Evolutionary conservation across 768 basidiomycete species (phyloP).

Genomic region (Phaeotremella skinneri): DNA sequence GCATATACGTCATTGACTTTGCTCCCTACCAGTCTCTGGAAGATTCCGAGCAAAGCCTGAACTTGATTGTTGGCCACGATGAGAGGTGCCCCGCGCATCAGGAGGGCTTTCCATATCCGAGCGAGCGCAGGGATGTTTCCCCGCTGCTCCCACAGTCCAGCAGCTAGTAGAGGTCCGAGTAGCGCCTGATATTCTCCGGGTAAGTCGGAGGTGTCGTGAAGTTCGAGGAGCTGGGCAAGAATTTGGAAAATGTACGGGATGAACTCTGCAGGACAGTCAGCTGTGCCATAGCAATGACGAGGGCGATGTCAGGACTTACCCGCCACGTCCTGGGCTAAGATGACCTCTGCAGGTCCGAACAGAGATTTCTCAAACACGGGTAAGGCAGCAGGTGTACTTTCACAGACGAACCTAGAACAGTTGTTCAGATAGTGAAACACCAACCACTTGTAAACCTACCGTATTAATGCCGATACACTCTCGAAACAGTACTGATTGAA

Average conservation of each 20-base stretch:
- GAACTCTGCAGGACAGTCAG: slow-evolving; percentile 63
- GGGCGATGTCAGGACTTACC: slow-evolving; percentile 58
- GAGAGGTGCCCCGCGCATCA: slow-evolving; percentile 65
- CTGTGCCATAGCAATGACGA: neutral
- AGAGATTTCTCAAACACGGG: slow-evolving; percentile 73
- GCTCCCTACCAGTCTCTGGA: slow-evolving; percentile 82
- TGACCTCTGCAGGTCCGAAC: slow-evolving; percentile 81
- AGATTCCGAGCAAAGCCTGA: slow-evolving; percentile 77
- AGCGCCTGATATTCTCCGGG: slow-evolving; percentile 75
- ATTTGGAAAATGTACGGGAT: slow-evolving; percentile 97
- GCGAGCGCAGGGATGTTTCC: slow-evolving; percentile 93
- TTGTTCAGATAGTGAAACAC: neutral
- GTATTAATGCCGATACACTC: slow-evolving; percentile 86
- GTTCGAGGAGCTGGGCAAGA: slow-evolving; percentile 88
- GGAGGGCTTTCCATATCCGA: slow-evolving; percentile 77
- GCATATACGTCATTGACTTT: slow-evolving; percentile 86
- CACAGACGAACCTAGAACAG: slow-evolving; percentile 68
- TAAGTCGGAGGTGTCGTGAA: slow-evolving; percentile 61
- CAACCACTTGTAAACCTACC: slow-evolving; percentile 54
- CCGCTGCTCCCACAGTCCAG: slow-evolving; percentile 85
- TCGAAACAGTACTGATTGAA: slow-evolving; percentile 99
- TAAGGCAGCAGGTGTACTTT: slow-evolving; percentile 65
- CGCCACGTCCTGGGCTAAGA: slow-evolving; percentile 88
- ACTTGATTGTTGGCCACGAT: slow-evolving; percentile 73
- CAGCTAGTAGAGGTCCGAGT: slow-evolving; percentile 77